A percentile compares a stretch with the other conserved stretches of the same genome.
These are phyloP conservation scores for Penicillium sclerotiorum DNA, from an alignment of 2,329 filamentous ascomycete species.

Conservation along the genomic window DNA sequence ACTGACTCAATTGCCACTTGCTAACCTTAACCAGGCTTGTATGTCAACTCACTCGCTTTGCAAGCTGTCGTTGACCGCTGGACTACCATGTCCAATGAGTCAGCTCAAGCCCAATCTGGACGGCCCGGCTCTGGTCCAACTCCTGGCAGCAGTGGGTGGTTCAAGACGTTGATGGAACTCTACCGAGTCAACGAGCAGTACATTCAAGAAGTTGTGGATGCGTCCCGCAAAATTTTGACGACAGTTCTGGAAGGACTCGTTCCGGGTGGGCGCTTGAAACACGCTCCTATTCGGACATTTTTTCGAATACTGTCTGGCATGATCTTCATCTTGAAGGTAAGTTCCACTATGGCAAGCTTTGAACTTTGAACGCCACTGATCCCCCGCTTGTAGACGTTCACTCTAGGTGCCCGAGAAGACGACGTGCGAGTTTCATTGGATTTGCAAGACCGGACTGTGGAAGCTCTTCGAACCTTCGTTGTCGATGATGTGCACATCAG, in stretches of 20 bases:
- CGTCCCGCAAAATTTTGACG: conserved; percentile 62
- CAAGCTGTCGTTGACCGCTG: conserved; percentile 95
- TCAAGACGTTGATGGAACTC: conserved; percentile 45
- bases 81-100: conserved; percentile 65
- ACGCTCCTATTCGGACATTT: conserved; percentile 65
- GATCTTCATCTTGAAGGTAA: conserved; percentile 65
- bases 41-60: conserved; percentile 89
- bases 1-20: not conserved
- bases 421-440: conserved; percentile 62
- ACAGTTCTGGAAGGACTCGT: conserved; percentile 62
- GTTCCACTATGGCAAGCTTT: conserved; percentile 1
- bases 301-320: conserved; percentile 66
- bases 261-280: conserved; percentile 60
- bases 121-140: conserved; percentile 30
- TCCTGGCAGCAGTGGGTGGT: conserved; percentile 36
- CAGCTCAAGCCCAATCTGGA: conserved; percentile 34
- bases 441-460: conserved; percentile 61
- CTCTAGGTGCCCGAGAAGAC: conserved; percentile 63
- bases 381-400: conserved; percentile 54
- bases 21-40: conserved; percentile 55
- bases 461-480: conserved; percentile 61
- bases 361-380: not conserved
- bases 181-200: conserved; percentile 64
- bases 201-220: conserved; percentile 64
- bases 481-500: conserved; percentile 68